A percentile compares a stretch with the other conserved stretches of the same genome.
Evolutionary conservation across 2,329 filamentous ascomycete species (phyloP).

Genomic region (Teratosphaeriaceae sp.): DNA sequence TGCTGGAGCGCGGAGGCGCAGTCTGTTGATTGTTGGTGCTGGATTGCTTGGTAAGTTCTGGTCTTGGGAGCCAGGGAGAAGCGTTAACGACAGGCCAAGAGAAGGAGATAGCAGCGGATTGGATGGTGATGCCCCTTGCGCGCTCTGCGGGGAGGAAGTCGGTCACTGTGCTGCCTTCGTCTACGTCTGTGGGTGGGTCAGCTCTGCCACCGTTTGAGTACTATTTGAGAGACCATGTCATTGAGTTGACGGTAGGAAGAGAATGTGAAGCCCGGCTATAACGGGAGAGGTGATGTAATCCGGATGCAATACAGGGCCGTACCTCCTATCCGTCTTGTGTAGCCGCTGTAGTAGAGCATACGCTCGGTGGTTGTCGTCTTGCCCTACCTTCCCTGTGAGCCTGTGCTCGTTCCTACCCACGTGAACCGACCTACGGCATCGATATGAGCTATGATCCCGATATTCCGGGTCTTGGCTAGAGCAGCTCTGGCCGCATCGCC

Average conservation of each 20-base stretch:
- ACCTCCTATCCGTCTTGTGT: slow-evolving; percentile 77
- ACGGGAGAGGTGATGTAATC: no score
- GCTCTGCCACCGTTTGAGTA: no score
- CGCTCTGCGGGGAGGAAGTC: slow-evolving; percentile 93
- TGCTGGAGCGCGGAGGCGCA: slow-evolving; percentile 41
- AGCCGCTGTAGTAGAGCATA: slow-evolving; percentile 95
- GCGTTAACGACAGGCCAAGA: slow-evolving; percentile 65
- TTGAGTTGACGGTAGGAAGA: no score
- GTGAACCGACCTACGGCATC: slow-evolving; percentile 58
- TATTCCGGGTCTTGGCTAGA: slow-evolving; percentile 64
- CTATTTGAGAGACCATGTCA: no score
- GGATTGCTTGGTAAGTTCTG: no score
- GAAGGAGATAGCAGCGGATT: slow-evolving; percentile 94
- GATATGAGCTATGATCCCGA: slow-evolving; percentile 97
- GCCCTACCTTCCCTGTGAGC: slow-evolving; percentile 46
- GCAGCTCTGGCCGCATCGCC: slow-evolving; percentile 6
- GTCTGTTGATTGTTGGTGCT: no score
- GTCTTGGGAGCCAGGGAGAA: slow-evolving; percentile 7
- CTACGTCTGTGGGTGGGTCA: slow-evolving; percentile 60
- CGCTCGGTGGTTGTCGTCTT: slow-evolving; percentile 99
- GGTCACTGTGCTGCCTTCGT: slow-evolving; percentile 93
- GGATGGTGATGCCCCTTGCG: slow-evolving; percentile 91
- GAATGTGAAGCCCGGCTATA: no score
- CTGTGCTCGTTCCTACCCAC: neutral
- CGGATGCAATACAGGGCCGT: slow-evolving; percentile 19